Percentiles rank a stretch among this genome's conserved stretches.
Evolutionary conservation across 2,329 filamentous ascomycete genomes (phyloP).

Genomic region (Verticillium longisporum): DNA sequence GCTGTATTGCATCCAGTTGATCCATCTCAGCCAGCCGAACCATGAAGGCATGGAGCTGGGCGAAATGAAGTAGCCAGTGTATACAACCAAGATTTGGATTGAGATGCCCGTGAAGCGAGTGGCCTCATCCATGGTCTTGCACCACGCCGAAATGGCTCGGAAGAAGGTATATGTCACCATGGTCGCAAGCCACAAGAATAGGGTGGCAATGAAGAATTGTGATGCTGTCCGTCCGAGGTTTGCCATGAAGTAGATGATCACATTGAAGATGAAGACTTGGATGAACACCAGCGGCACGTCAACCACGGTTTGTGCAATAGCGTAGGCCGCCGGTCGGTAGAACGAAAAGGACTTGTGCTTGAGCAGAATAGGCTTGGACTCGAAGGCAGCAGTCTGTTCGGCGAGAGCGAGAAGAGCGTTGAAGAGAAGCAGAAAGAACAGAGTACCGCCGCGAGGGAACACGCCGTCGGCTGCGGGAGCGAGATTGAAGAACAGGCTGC

Average conservation of each 20-base stretch:
- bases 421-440: conserved; percentile 58
- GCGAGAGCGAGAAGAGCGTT: conserved; percentile 55
- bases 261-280: conserved; percentile 50
- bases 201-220: conserved; percentile 54
- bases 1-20: conserved; percentile 47
- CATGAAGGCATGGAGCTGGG: conserved; percentile 35
- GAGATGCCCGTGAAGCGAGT: conserved; percentile 20
- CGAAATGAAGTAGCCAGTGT: conserved; percentile 41
- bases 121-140: conserved; percentile 38
- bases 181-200: conserved; percentile 47
- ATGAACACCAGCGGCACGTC: conserved; percentile 50
- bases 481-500: conserved; percentile 22
- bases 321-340: conserved; percentile 55
- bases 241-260: conserved; percentile 56
- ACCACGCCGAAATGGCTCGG: conserved; percentile 39
- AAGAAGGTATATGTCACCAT: conserved; percentile 50
- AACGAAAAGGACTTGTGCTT: conserved; percentile 68
- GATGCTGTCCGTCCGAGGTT: conserved; percentile 47
- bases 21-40: conserved; percentile 49
- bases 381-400: conserved; percentile 55
- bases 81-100: conserved; percentile 19
- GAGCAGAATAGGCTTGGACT: conserved; percentile 56
- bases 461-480: conserved; percentile 35
- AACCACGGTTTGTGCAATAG: conserved; percentile 24
- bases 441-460: conserved; percentile 52